Conservation (phyloP, 2,329 filamentous ascomycete species). For the Colletotrichum caudatum region DNA sequence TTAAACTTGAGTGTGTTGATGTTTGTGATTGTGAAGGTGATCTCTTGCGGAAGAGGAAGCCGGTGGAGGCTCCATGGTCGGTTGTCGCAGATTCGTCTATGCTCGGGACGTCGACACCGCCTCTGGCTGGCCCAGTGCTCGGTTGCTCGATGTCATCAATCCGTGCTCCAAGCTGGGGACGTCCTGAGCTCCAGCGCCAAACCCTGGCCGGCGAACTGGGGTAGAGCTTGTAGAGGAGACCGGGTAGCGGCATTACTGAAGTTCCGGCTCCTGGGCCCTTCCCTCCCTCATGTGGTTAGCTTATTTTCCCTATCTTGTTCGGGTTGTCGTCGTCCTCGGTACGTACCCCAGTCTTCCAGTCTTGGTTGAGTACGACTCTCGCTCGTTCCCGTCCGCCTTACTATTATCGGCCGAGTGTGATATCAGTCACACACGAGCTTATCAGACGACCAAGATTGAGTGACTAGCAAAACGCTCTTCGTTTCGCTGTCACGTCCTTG, state of each 20-base stretch:
- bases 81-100: conserved; percentile 40
- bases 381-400: background rate
- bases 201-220: conserved; percentile 33
- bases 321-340: background rate
- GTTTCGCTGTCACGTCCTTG: background rate
- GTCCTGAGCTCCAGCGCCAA: conserved; percentile 40
- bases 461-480: background rate
- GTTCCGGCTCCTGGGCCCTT: background rate
- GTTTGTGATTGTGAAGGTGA: conserved; percentile 11
- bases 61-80: conserved; percentile 39
- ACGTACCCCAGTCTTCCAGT: background rate
- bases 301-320: background rate
- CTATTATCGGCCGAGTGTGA: background rate
- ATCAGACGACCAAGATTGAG: background rate
- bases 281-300: conserved; percentile 1
- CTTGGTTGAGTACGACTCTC: background rate
- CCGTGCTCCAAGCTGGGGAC: conserved; percentile 30
- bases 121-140: conserved; percentile 38
- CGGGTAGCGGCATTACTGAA: conserved; percentile 36
- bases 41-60: conserved; percentile 34
- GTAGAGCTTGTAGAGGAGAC: conserved; percentile 26
- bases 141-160: conserved; percentile 42
- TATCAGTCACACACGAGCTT: background rate
- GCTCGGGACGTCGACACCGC: conserved; percentile 39
- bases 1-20: conserved; percentile 17